Conservation (phyloP, 345 rosid species). For the Balakata baccata region DNA sequence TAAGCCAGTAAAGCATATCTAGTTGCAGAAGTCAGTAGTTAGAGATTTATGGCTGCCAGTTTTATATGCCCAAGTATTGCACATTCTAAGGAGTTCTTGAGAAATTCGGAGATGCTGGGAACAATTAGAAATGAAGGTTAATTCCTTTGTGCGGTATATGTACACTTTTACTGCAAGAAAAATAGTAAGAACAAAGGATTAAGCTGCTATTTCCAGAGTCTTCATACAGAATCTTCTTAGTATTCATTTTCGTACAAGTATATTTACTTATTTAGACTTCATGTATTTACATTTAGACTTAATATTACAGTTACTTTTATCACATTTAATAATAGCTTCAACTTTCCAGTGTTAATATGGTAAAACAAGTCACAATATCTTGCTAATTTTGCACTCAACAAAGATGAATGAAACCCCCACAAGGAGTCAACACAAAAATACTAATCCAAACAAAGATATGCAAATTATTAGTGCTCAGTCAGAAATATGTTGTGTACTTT, state of each 20-base stretch:
- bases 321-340: background rate
- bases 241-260: no score
- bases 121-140: background rate
- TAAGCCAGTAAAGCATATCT: background rate
- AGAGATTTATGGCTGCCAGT: background rate
- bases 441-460: background rate
- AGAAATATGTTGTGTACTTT: background rate
- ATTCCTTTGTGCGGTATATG: background rate
- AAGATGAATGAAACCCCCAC: background rate
- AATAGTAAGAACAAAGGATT: slow-evolving; percentile 5
- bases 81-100: background rate
- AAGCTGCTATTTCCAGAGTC: background rate
- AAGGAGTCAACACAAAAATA: background rate
- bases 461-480: background rate
- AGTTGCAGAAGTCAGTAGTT: background rate
- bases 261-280: background rate
- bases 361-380: background rate
- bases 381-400: background rate
- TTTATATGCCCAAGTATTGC: background rate
- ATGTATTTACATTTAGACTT: background rate
- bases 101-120: background rate
- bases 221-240: background rate
- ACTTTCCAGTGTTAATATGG: background rate
- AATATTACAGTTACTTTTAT: background rate
- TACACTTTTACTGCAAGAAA: background rate